These are phyloP conservation scores for Keithomyces neogunnii DNA, from an alignment of 2,329 filamentous ascomycete species.

Conservation along the genomic window DNA sequence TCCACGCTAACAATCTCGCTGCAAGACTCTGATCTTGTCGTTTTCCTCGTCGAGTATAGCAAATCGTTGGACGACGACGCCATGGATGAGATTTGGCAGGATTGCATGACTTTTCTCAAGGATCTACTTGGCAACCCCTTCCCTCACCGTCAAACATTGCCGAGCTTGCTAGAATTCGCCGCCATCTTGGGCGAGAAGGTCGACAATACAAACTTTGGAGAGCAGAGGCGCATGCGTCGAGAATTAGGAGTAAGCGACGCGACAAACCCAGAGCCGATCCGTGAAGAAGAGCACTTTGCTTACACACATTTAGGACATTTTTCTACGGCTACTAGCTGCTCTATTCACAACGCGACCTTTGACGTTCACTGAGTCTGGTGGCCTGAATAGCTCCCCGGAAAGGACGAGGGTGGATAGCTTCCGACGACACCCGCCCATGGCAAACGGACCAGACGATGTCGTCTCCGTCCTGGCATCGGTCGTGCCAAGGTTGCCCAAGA, in stretches of 20 bases:
- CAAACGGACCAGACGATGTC: slow-evolving; percentile 58
- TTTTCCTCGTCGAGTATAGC: slow-evolving; percentile 86
- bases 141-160: slow-evolving; percentile 84
- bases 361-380: slow-evolving; percentile 52
- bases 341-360: slow-evolving; percentile 85
- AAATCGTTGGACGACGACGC: slow-evolving; percentile 89
- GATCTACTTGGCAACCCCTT: slow-evolving; percentile 91
- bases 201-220: slow-evolving; percentile 95
- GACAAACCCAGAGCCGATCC: neutral
- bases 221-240: slow-evolving; percentile 83
- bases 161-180: slow-evolving; percentile 79
- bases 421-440: slow-evolving; percentile 18
- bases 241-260: slow-evolving; percentile 66
- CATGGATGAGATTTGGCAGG: slow-evolving; percentile 96
- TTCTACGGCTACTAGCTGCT: slow-evolving; percentile 80
- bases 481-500: slow-evolving; percentile 70
- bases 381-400: slow-evolving; percentile 25
- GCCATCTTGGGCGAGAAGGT: slow-evolving; percentile 89
- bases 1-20: slow-evolving; percentile 84
- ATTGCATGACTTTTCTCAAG: slow-evolving; percentile 83
- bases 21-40: slow-evolving; percentile 73
- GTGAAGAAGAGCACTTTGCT: neutral
- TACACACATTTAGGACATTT: slow-evolving; percentile 60
- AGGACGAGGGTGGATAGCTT: slow-evolving; percentile 26
- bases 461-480: slow-evolving; percentile 71